Percentiles rank a stretch among this genome's conserved stretches.
phyloP scores from a whole-genome alignment of 2,329 filamentous ascomycete genomes.

The Chaetothyriales sp. region DNA sequence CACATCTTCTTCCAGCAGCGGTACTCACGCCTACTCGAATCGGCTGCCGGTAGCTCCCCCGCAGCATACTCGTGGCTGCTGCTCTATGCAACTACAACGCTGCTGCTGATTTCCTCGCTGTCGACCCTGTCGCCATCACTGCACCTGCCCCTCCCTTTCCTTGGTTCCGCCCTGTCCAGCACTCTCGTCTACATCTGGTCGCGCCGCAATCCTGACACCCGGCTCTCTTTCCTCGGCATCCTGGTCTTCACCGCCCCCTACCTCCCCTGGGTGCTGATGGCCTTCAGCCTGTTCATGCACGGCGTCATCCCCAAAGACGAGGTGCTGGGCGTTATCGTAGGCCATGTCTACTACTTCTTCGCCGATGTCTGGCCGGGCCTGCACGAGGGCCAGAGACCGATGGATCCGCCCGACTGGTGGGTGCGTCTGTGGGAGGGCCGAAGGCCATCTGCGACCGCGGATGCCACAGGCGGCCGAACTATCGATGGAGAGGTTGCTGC shows the following conservation, averaged over 20 bases:
- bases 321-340: conserved; percentile 85
- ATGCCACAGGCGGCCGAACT: conserved; percentile 34
- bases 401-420: conserved; percentile 88
- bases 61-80: conserved; percentile 93
- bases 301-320: conserved; percentile 86
- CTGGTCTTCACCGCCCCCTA: conserved; percentile 88
- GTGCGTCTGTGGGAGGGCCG: conserved; percentile 57
- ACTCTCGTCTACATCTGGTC: conserved; percentile 98
- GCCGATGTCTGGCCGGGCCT: conserved; percentile 89
- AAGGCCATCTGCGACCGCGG: conserved; percentile 13
- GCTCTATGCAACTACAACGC: conserved; percentile 63
- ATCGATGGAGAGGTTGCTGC: conserved; percentile 50
- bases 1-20: conserved; percentile 97
- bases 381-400: conserved; percentile 65
- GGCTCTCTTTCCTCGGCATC: conserved; percentile 75
- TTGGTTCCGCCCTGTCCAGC: conserved; percentile 83
- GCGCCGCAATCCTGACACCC: conserved; percentile 78
- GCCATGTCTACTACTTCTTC: conserved; percentile 97
- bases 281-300: conserved; percentile 81
- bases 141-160: conserved; percentile 59
- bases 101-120: conserved; percentile 69
- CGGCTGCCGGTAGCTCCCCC: conserved; percentile 78
- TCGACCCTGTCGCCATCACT: conserved; percentile 52
- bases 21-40: conserved; percentile 87
- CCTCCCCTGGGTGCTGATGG: conserved; percentile 89